Evolutionary conservation across 78 protist genomes (phyloP).

Genomic region (Cyanophora paradoxa): DNA sequence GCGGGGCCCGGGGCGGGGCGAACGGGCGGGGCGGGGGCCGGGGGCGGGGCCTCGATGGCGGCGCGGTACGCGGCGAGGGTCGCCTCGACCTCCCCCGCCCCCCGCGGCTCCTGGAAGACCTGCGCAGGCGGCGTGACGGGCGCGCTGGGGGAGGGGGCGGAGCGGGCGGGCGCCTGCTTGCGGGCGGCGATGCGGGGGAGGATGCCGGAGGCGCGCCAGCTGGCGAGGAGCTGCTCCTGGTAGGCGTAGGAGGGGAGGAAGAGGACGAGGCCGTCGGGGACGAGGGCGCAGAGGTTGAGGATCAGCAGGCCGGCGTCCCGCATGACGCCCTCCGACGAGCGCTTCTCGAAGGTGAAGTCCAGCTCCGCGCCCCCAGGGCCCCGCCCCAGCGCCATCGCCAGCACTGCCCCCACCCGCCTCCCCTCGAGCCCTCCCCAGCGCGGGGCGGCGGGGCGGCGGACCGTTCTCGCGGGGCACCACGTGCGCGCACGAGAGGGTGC

Average conservation of each 20-base stretch:
- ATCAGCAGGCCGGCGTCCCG: constrained; percentile 29
- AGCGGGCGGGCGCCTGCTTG: background rate
- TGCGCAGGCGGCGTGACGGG: background rate
- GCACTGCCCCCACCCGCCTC: background rate
- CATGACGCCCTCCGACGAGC: background rate
- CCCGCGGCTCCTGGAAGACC: constrained; percentile 2
- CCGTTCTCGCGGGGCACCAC: constrained; percentile 46
- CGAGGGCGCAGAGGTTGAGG: constrained; percentile 3
- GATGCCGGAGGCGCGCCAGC: constrained; percentile 1
- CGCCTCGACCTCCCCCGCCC: background rate
- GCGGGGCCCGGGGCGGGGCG: background rate
- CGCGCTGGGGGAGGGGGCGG: background rate
- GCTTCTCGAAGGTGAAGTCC: background rate
- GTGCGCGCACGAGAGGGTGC: constrained; percentile 55
- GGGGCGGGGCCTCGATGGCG: background rate
- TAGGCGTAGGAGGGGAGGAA: constrained; percentile 66
- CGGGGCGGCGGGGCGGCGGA: background rate
- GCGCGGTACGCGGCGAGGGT: background rate
- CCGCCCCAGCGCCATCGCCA: background rate
- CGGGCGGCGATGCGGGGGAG: background rate
- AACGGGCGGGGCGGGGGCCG: background rate
- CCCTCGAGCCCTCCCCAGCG: background rate
- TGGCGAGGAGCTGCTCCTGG: background rate
- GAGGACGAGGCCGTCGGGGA: constrained; percentile 67
- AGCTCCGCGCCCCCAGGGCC: too few relatives aligned